Base-by-base conservation (phyloP, 2,329 filamentous ascomycete genomes). In the Microsporum ferrugineum region DNA sequence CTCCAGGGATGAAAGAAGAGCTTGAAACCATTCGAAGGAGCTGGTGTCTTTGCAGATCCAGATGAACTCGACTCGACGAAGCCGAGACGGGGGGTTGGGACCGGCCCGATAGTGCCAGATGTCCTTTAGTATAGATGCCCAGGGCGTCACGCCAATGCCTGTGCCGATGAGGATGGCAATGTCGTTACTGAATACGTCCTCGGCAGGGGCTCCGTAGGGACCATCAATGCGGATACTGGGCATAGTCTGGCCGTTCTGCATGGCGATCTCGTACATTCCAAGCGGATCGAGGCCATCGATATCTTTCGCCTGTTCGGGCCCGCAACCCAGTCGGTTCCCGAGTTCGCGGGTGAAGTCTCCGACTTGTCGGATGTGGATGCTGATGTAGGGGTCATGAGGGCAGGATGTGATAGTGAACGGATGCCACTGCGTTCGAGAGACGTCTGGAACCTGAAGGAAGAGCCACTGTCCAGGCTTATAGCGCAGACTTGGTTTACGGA, bases 391-490 rank as follows among this genome's bases (percentile, higher is more conserved):
- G 69, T 99, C 94, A 71, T 90, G 94, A 3, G 94, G 94, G 76
- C 94, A 99, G 7, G 94, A 97, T 1, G 94, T 99, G 75, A 99
- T 97, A 70, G 94, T 99, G 73, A 97, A 99, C 0, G 94, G 94
- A 76, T 99, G 94, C 94, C 94, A 99, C 78, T 99, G 91, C 71
- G 90, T 86, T 68, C 81, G 84, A 65, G 90, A 96, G 60, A 99
- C 84, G 5, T 88, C 87, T 0, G 94, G 94, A 29, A 95, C 86
- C 73, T 97, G 92, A 63, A 99, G 81, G 80, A 97, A 97, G 41
- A 97, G 84, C 91, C 92, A 99, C 77, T 99, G 94, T 36, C 94
- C 94, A 12, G 94, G 88, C 82, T 96, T 97, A 84, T 99, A 99
- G 71, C 86, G 89, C 87, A 99, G 95, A 62, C 88, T 94, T 3